These are phyloP conservation scores for Monosporascus sp. DNA, from an alignment of 2,329 filamentous ascomycete species.

Conservation along the genomic window DNA sequence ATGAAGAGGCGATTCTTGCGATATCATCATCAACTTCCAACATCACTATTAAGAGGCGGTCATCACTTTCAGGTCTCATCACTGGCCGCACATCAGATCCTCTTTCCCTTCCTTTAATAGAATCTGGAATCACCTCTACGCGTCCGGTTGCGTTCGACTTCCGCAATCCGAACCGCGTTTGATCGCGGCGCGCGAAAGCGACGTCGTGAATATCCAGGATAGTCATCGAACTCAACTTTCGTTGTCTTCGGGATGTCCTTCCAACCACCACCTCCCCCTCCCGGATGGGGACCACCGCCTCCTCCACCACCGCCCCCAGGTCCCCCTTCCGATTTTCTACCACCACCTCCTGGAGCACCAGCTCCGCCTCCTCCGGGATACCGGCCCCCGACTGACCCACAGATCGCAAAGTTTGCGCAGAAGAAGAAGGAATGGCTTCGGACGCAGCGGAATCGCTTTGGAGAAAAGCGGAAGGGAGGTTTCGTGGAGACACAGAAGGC, in stretches of 20 bases:
- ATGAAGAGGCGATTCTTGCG: background rate
- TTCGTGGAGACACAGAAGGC: constrained; percentile 98
- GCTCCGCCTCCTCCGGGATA: constrained; percentile 83
- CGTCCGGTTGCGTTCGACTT: constrained; percentile 14
- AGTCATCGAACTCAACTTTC: constrained; percentile 16
- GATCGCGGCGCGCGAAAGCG: constrained; percentile 28
- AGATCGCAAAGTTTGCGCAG: constrained; percentile 89
- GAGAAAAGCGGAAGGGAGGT: constrained; percentile 92
- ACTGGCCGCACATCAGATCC: constrained; percentile 6
- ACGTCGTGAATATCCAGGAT: constrained; percentile 13
- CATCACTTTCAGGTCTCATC: constrained; percentile 2
- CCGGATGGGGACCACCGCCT: constrained; percentile 48
- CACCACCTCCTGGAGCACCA: constrained; percentile 49
- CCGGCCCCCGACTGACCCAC: constrained; percentile 72
- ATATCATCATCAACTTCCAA: constrained; percentile 1
- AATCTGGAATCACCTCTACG: constrained; percentile 2
- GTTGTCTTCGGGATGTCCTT: constrained; percentile 35
- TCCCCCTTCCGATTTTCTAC: constrained; percentile 49
- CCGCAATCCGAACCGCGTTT: constrained; percentile 20
- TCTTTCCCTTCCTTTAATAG: constrained; percentile 2
- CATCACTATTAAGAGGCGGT: constrained; percentile 2
- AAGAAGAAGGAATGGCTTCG: constrained; percentile 99
- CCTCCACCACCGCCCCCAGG: constrained; percentile 51
- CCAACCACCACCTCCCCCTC: constrained; percentile 50
- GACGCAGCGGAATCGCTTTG: constrained; percentile 83